phyloP scores from a whole-genome alignment of 192 early-diverging fungal genomes.

The Spizellomyces punctatus region DNA sequence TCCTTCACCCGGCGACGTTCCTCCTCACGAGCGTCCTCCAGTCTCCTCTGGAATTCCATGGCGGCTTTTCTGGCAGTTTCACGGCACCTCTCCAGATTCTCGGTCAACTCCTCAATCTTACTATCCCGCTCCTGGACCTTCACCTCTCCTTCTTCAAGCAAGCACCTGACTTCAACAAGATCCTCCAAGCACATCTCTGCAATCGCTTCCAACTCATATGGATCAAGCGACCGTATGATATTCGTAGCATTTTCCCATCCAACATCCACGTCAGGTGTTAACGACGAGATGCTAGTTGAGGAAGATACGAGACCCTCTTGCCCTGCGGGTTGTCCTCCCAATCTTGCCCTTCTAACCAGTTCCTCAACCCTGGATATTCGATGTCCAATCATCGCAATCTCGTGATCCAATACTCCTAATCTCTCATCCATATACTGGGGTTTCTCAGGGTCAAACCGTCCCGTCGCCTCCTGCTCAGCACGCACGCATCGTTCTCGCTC shows the following conservation, averaged over 20 bases:
- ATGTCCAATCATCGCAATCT: slow-evolving; percentile 37
- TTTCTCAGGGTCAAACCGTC: slow-evolving; percentile 36
- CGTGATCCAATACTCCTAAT: slow-evolving; percentile 44
- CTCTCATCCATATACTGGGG: slow-evolving; percentile 58
- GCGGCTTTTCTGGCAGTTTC: background rate
- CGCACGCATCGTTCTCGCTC: slow-evolving; percentile 47
- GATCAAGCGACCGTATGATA: slow-evolving; percentile 42
- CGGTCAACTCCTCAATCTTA: slow-evolving; percentile 18
- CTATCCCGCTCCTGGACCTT: slow-evolving; percentile 38
- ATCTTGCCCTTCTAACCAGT: slow-evolving; percentile 4
- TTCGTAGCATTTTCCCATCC: slow-evolving; percentile 56
- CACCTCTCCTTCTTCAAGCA: slow-evolving; percentile 23
- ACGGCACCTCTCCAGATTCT: background rate
- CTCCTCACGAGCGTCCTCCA: background rate
- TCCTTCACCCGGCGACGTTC: background rate
- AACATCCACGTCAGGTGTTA: slow-evolving; percentile 31
- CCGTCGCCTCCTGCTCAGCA: slow-evolving; percentile 41
- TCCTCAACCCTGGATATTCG: slow-evolving; percentile 36
- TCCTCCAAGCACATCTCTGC: slow-evolving; percentile 46
- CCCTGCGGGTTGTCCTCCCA: background rate
- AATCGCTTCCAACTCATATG: slow-evolving; percentile 43
- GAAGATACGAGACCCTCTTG: background rate
- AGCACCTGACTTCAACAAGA: slow-evolving; percentile 31
- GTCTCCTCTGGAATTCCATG: background rate
- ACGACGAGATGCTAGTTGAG: slow-evolving; percentile 1